Conservation (phyloP, 768 basidiomycete species). For the Auricularia cornea region DNA sequence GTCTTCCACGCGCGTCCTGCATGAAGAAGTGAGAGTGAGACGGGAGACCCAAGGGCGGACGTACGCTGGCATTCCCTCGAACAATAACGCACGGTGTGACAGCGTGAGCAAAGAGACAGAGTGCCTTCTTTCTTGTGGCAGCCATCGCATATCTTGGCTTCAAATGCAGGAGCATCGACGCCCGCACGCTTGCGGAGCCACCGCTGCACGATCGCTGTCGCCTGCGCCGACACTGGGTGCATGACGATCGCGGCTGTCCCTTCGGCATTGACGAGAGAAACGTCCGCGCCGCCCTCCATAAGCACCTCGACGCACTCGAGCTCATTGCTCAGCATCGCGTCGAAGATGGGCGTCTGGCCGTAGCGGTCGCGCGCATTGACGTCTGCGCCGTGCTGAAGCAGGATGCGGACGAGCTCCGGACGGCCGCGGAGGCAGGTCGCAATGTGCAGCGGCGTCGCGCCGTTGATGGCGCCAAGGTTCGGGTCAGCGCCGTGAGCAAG, state of each 20-base stretch:
- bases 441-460: conserved; percentile 44
- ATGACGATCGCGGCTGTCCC: conserved; percentile 15
- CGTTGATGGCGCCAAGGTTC: conserved; percentile 37
- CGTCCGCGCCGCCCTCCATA: conserved; percentile 41
- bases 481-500: conserved; percentile 33
- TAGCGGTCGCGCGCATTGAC: conserved; percentile 42
- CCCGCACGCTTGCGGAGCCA: conserved; percentile 42
- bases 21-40: neutral
- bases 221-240: neutral
- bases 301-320: conserved; percentile 30
- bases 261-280: conserved; percentile 34
- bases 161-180: conserved; percentile 28
- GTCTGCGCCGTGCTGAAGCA: conserved; percentile 40
- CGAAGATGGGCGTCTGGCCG: conserved; percentile 24
- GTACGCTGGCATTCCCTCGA: conserved; percentile 47
- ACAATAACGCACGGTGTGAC: conserved; percentile 43
- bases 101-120: conserved; percentile 31
- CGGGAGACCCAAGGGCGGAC: conserved; percentile 10
- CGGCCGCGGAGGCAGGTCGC: conserved; percentile 23
- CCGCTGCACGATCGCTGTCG: conserved; percentile 29
- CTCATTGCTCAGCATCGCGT: conserved; percentile 16
- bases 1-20: conserved; percentile 39
- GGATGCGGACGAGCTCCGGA: conserved; percentile 26
- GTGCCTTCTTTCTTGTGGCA: conserved; percentile 18
- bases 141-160: conserved; percentile 37